Base-by-base conservation (phyloP, 352 stramenopile genomes). In the Plasmopara muralis region DNA sequence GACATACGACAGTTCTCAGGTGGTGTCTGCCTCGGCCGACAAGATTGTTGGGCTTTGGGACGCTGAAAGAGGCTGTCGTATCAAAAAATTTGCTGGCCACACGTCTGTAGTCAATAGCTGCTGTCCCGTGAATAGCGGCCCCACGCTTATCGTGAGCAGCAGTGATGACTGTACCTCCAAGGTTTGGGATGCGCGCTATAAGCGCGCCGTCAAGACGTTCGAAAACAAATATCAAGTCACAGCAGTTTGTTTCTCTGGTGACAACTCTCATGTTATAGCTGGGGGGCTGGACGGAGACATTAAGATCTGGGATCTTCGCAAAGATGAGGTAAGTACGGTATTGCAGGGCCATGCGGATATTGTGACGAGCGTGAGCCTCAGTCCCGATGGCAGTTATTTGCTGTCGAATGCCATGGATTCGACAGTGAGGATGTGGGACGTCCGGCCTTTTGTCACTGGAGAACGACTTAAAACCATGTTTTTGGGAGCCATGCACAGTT, bases 371-470 rank as follows among this genome's bases (percentile, higher is more conserved):
- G 66, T 98, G n/a, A 77, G 79, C 57, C 66, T 98, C 4, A 97
- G 93, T 72, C 92, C 92, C 2, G 88, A 98, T 66, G 89, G 90
- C 40, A 96, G 78, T 50, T 87, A 89, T 53, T 57, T 98, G 48
- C 76, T 98, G 30, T 96, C 85, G 15, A 98, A 98, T 65, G 87
- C 78, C 12, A 98, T 98, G 93, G 95, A 98, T 74, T 77, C 73
- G 18, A 96, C 82, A 0, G 58, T 98, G 39, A 73, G 80, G 48
- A 86, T 85, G 53, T 98, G 93, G 93, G 93, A 98, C 64, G 75
- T 98, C 50, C 81, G 89, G 9, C 89, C 93, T 9, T 98, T 89
- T 47, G 77, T 87, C n/a, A 68, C 62, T 42, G 70, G 70, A 20
- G 64, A 69, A 28, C 77, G 79, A 28, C 66, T 83, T 39, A 71